These are phyloP conservation scores for Xylariaceae sp. DNA, from an alignment of 2,329 filamentous ascomycete genomes.

Conservation along the genomic window DNA sequence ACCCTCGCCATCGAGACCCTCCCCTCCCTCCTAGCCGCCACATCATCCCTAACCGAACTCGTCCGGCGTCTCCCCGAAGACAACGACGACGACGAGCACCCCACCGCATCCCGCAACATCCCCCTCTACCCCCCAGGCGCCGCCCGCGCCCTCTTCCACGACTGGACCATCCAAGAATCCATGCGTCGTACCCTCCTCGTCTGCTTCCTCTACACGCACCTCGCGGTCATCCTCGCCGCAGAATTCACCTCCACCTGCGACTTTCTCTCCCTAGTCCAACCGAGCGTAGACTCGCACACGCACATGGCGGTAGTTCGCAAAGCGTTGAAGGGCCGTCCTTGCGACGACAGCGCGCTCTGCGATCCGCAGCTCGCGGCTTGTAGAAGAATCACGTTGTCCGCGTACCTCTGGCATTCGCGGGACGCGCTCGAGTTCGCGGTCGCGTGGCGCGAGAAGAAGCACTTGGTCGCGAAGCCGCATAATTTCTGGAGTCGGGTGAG, in stretches of 20 bases:
- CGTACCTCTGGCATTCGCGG: slow-evolving; percentile 19
- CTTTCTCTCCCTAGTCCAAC: neutral
- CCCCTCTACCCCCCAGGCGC: slow-evolving; percentile 14
- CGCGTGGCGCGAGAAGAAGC: slow-evolving; percentile 17
- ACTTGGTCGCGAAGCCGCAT: slow-evolving; percentile 12
- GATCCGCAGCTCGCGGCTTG: slow-evolving; percentile 10
- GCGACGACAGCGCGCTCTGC: neutral
- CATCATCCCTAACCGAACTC: slow-evolving; percentile 7
- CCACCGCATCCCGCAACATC: slow-evolving; percentile 6
- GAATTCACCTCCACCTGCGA: slow-evolving; percentile 4
- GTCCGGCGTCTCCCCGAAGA: slow-evolving; percentile 3
- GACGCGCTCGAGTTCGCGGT: slow-evolving; percentile 18
- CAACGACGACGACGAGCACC: neutral
- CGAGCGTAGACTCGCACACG: too few relatives aligned
- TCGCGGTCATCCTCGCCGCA: slow-evolving; percentile 12
- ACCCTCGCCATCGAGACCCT: slow-evolving; percentile 10
- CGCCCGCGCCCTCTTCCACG: slow-evolving; percentile 14
- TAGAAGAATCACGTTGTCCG: slow-evolving; percentile 18
- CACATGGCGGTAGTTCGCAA: too few relatives aligned
- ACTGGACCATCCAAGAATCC: slow-evolving; percentile 21
- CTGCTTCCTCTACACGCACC: slow-evolving; percentile 14
- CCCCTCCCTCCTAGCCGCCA: slow-evolving; percentile 9
- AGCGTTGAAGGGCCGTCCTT: neutral
- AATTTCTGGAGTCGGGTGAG: slow-evolving; percentile 8
- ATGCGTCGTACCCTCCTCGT: slow-evolving; percentile 15